These are phyloP conservation scores for Fusarium goolgardi DNA, from an alignment of 2,329 filamentous ascomycete genomes.

Conservation along the genomic window DNA sequence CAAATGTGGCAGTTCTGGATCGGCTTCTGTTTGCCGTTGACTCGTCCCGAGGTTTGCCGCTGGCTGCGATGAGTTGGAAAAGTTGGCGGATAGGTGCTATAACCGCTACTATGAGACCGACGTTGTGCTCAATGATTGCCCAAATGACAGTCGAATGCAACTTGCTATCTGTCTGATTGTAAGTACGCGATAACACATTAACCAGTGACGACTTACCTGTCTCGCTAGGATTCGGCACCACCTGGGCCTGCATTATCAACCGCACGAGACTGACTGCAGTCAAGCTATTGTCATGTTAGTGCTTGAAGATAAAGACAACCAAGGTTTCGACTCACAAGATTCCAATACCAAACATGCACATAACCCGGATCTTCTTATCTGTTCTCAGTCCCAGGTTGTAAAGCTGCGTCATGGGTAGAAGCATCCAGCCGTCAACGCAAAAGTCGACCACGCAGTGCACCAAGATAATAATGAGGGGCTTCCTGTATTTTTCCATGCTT, in stretches of 20 bases:
- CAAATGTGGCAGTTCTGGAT: neutral
- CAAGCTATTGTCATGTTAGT: neutral
- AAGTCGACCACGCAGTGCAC: neutral
- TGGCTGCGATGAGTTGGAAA: rapidly evolving
- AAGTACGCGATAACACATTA: neutral
- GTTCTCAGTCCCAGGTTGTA: slow-evolving; percentile 4
- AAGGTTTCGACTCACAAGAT: slow-evolving; percentile 1
- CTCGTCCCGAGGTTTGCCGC: neutral
- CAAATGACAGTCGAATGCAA: neutral
- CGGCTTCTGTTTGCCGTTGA: neutral
- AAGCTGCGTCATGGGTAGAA: slow-evolving; percentile 21
- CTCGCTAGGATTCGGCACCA: neutral
- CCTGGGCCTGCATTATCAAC: neutral
- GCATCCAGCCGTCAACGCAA: slow-evolving; percentile 23
- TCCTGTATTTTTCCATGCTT: neutral
- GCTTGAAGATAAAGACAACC: no score
- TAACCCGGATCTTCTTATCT: neutral
- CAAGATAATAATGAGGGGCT: rapidly evolving
- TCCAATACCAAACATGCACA: slow-evolving; percentile 20
- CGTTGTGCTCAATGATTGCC: slow-evolving; percentile 9
- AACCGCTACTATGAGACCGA: slow-evolving; percentile 10
- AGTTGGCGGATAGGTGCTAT: slow-evolving; percentile 1
- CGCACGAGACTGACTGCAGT: neutral
- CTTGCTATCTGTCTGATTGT: neutral
- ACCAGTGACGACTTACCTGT: neutral